Percentiles rank a stretch among this genome's conserved stretches.
These are phyloP conservation scores for Thamnidium elegans DNA, from an alignment of 192 early-diverging fungal genomes.

Conservation along the genomic window DNA sequence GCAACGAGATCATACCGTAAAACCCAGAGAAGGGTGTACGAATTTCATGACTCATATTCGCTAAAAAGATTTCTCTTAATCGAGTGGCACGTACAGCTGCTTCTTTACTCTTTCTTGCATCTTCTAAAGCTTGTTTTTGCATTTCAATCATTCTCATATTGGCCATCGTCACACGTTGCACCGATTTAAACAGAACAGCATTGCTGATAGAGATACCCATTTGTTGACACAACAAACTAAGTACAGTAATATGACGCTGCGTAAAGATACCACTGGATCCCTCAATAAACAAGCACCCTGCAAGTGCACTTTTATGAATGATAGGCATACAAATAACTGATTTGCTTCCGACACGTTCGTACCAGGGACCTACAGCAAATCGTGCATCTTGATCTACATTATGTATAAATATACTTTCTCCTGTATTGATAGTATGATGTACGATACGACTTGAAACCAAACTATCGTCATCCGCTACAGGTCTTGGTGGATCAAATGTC, in stretches of 20 bases:
- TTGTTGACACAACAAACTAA: slow-evolving; percentile 49
- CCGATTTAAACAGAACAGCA: slow-evolving; percentile 47
- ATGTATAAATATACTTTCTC: slow-evolving; percentile 29
- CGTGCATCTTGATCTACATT: slow-evolving; percentile 30
- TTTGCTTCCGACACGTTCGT: slow-evolving; percentile 35
- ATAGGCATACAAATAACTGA: slow-evolving; percentile 49
- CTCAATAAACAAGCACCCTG: slow-evolving; percentile 47
- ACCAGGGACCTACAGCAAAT: slow-evolving; percentile 35
- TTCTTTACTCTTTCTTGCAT: slow-evolving; percentile 37
- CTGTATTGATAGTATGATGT: slow-evolving; percentile 28
- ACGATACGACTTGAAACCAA: slow-evolving; percentile 34
- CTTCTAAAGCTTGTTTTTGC: slow-evolving; percentile 32
- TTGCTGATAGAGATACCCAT: slow-evolving; percentile 53
- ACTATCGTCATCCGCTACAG: slow-evolving; percentile 25
- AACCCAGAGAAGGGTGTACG: slow-evolving; percentile 50
- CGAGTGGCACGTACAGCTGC: slow-evolving; percentile 31
- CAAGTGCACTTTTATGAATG: slow-evolving; percentile 42
- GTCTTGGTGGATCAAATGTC: slow-evolving; percentile 35
- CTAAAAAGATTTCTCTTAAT: slow-evolving; percentile 33
- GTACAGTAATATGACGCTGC: slow-evolving; percentile 42
- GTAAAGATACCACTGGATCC: slow-evolving; percentile 40
- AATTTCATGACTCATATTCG: slow-evolving; percentile 41
- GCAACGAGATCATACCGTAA: slow-evolving; percentile 46
- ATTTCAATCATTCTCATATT: slow-evolving; percentile 36
- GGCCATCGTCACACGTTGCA: slow-evolving; percentile 36